Base-by-base conservation (phyloP, 139 green algal genomes). In the Volvox africanus region DNA sequence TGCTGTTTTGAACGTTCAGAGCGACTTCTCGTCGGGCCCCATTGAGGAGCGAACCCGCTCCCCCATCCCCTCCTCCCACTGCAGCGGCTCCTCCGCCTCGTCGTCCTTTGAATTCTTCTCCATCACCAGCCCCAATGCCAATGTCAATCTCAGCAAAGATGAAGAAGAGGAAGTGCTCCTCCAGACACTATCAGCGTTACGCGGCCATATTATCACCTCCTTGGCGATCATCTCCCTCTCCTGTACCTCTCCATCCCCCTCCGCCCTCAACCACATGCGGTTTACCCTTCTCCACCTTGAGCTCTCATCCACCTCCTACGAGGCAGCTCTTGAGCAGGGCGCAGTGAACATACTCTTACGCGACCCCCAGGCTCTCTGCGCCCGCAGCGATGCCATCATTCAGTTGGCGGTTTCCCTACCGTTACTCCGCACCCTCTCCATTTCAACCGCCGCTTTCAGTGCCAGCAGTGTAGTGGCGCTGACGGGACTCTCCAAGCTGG, bases 341-440 rank as follows among this genome's bases (percentile, higher is more conserved):
- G 67, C 67, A 28, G n/a, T 80, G 26, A 89, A 89, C 67, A 0
- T 68, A 18, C 20, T 79, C 14, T 18, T 88, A 16, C 62, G n/a
- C 11, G 24, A 65, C 13, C 61, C 16, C 22, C 11, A 26, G 37
- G 67, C 80, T 0, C 2, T 69, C 26, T n/a, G 33, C 26, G 14
- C 67, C 24, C 67, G 84, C 36, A 32, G n/a, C 36, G 84, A 80
- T 21, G 84, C 67, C 67, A 68, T 89, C 35, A 44, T 81, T 6
- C 14, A 28, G 16, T 44, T 89, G 26, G 84, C 84, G 13, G 26
- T 89, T 6, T 50, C 84, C 3, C 28, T 89, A 22, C 84, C 84
- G 24, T 17, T 50, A 32, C 68, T 89, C 36, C 84, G 84, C 26
- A 33, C 65, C 24, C 26, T 89, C n/a, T 89, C 84, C 22, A 6